Evolutionary conservation across 1,284 basidiomycete genomes (phyloP), one percentile per base, ranked within the genome.

Genomic region (Pulveroboletus sp.): DNA sequence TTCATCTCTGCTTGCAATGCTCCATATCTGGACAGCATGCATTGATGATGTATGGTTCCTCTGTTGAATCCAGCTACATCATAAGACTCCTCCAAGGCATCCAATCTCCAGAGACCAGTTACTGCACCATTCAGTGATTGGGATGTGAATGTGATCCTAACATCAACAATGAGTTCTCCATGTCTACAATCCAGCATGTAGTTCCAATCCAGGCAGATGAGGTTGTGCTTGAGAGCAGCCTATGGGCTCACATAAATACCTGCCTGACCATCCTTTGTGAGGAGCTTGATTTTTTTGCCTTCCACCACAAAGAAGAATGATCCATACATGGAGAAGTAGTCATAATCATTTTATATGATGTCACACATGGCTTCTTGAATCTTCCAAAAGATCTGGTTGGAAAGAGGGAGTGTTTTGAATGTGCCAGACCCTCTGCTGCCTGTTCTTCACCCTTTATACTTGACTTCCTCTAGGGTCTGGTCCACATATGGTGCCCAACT

Each of bases 301-400:
- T 68, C 42, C 0, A 66, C 14, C 0, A 46, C 48, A 22, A 68
- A 67, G 24, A 66, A 68, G 7, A 68, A 68, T 2, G 55, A 67
- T 0, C 64, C 61, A 63, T 47, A 66, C 18, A 57, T 56, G 10
- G 43, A 24, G 3, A 8, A 11, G n/a, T n/a, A n/a, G n/a, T n/a
- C n/a, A n/a, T n/a, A n/a, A n/a, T n/a, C n/a, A n/a, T n/a, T n/a
- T n/a, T n/a, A n/a, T n/a, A n/a, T n/a, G n/a, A n/a, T n/a, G n/a
- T 48, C 5, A 1, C 15, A 15, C 51, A 65, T 65, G 17, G 7
- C 28, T 4, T 50, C 22, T 36, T 54, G 42, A 12, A 55, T 25
- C 0, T 54, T 33, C 0, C 39, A 22, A 22, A 61, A 57, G 0
- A 18, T 28, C 1, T 12, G 3, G 9, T 52, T 57, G 2, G 40